Evolutionary conservation across 306 rosid species (phyloP).

Genomic region (Cucurbita pepo): DNA sequence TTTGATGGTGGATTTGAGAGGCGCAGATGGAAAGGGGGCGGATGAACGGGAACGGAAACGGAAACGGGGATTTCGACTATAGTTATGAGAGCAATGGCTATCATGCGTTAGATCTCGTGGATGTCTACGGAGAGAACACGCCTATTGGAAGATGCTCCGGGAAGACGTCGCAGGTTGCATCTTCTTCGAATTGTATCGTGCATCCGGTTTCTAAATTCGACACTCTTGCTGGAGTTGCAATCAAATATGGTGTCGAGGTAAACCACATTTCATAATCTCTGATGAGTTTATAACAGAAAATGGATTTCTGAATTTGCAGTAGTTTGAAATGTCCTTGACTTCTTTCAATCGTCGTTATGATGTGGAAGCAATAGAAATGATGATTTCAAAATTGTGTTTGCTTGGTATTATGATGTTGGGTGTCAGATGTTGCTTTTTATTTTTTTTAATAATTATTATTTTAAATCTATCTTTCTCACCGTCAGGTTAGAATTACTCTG

Average conservation of each 20-base stretch:
- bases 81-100: slow-evolving; percentile 8
- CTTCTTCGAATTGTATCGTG: slow-evolving; percentile 28
- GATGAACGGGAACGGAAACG: slow-evolving; percentile 26
- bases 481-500: not conserved
- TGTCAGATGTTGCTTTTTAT: not conserved
- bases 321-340: not conserved
- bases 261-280: not conserved
- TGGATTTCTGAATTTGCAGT: not conserved
- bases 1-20: slow-evolving; percentile 16
- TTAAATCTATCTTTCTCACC: not conserved
- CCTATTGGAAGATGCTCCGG: slow-evolving; percentile 7
- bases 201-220: slow-evolving; percentile 67
- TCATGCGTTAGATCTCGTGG: slow-evolving; percentile 9
- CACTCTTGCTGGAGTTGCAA: slow-evolving; percentile 81
- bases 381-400: not conserved
- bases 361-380: not conserved
- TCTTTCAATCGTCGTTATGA: not conserved
- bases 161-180: not conserved
- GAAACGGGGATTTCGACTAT: slow-evolving; percentile 7
- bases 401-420: not conserved
- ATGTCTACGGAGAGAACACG: slow-evolving; percentile 1
- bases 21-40: slow-evolving; percentile 36
- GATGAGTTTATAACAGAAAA: no score
- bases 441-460: not conserved
- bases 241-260: slow-evolving; percentile 94